These are phyloP conservation scores for Botryotinia globosa DNA, from an alignment of 2,329 filamentous ascomycete species.

Conservation along the genomic window DNA sequence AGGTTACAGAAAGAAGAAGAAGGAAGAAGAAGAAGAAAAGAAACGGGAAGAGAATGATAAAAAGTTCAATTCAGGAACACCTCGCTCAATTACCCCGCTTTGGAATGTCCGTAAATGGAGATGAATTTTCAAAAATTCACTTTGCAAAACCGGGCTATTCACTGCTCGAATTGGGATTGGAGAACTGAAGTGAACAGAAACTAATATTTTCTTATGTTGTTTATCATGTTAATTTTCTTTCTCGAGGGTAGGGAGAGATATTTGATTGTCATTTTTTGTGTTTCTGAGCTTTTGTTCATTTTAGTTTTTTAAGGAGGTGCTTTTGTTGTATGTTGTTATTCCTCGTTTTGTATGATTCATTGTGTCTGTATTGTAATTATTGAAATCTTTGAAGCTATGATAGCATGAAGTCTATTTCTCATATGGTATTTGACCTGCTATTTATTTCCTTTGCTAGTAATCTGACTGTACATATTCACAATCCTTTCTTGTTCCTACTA, in stretches of 20 bases:
- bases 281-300: background rate
- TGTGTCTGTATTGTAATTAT: background rate
- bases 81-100: background rate
- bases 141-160: background rate
- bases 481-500: too few species aligned
- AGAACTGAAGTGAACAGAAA: background rate
- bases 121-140: background rate
- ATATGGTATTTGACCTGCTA: rapidly evolving
- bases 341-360: background rate
- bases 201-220: background rate
- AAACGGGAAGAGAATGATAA: background rate
- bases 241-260: too few species aligned
- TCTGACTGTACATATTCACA: too few species aligned
- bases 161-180: background rate
- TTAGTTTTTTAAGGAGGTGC: rapidly evolving
- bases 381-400: background rate
- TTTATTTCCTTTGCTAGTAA: background rate
- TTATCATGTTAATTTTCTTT: background rate
- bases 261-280: too few species aligned
- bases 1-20: too few species aligned
- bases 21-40: background rate
- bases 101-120: background rate
- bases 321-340: too few species aligned
- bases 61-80: background rate
- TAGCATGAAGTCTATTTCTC: rapidly evolving